Percentiles rank a stretch among this genome's conserved stretches.
These are phyloP conservation scores for Paracoccidioides brasiliensis DNA, from an alignment of 2,329 filamentous ascomycete species.

Conservation along the genomic window DNA sequence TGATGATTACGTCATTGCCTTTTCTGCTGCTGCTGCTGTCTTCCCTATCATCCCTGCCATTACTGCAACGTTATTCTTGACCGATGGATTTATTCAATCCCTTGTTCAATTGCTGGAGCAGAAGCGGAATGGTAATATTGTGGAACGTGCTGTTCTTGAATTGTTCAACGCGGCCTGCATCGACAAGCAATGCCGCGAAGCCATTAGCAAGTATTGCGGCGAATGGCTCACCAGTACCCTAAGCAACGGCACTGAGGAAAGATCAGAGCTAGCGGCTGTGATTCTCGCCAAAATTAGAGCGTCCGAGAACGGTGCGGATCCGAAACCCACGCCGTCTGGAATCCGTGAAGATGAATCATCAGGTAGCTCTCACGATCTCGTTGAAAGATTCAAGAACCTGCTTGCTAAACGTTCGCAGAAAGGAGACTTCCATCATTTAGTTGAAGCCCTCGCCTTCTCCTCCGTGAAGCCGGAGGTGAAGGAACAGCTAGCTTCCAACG, in stretches of 20 bases:
- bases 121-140: conserved; percentile 70
- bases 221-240: conserved; percentile 81
- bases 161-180: conserved; percentile 88
- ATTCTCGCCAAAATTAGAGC: conserved; percentile 53
- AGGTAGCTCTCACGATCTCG: conserved; percentile 39
- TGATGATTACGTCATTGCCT: conserved; percentile 80
- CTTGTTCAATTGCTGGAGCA: conserved; percentile 64
- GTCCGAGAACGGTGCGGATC: conserved; percentile 19
- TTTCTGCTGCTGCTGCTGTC: conserved; percentile 77
- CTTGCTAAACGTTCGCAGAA: conserved; percentile 27
- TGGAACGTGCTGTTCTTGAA: conserved; percentile 76
- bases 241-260: conserved; percentile 51
- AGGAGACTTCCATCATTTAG: conserved; percentile 55
- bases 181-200: conserved; percentile 66
- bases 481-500: conserved; percentile 59
- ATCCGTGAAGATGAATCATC: conserved; percentile 27
- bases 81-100: conserved; percentile 69
- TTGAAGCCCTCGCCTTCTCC: conserved; percentile 86
- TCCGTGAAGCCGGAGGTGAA: conserved; percentile 78
- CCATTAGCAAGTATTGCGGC: conserved; percentile 69
- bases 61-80: conserved; percentile 68
- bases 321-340: conserved; percentile 16
- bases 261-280: conserved; percentile 49
- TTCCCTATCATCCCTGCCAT: conserved; percentile 75
- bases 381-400: conserved; percentile 41